These are phyloP conservation scores for Trypanosoma conorhini DNA, from an alignment of 208 protist genomes.

Conservation along the genomic window DNA sequence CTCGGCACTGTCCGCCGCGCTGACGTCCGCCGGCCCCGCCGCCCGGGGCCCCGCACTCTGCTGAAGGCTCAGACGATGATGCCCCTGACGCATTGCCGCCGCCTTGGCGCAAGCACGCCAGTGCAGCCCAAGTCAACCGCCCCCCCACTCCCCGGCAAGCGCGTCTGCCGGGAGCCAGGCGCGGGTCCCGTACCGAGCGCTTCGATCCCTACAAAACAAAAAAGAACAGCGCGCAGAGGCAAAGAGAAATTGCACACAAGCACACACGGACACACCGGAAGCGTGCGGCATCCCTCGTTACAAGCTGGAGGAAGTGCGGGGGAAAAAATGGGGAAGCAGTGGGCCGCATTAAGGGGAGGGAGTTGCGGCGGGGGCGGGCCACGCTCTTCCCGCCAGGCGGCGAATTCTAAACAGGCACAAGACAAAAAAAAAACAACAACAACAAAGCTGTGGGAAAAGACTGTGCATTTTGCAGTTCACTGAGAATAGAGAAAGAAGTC, in stretches of 20 bases:
- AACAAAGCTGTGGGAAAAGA: background rate
- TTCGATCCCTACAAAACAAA: background rate
- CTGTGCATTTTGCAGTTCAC: background rate
- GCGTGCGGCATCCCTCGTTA: background rate
- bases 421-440: background rate
- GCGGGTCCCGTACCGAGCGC: background rate
- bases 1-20: background rate
- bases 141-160: too few relatives aligned
- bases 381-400: too few relatives aligned
- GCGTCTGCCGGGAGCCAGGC: background rate
- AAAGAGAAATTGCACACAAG: background rate
- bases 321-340: too few relatives aligned
- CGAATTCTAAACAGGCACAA: too few relatives aligned
- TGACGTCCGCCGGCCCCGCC: background rate
- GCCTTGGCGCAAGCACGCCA: background rate
- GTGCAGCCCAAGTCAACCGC: background rate
- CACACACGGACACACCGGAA: background rate
- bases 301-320: background rate
- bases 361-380: too few relatives aligned
- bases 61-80: background rate
- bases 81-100: background rate
- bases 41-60: background rate
- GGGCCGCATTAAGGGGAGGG: too few relatives aligned
- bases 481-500: too few relatives aligned
- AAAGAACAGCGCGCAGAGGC: background rate